These are phyloP conservation scores for Ophiobolus disseminans DNA, from an alignment of 2,329 filamentous ascomycete genomes.

Conservation along the genomic window DNA sequence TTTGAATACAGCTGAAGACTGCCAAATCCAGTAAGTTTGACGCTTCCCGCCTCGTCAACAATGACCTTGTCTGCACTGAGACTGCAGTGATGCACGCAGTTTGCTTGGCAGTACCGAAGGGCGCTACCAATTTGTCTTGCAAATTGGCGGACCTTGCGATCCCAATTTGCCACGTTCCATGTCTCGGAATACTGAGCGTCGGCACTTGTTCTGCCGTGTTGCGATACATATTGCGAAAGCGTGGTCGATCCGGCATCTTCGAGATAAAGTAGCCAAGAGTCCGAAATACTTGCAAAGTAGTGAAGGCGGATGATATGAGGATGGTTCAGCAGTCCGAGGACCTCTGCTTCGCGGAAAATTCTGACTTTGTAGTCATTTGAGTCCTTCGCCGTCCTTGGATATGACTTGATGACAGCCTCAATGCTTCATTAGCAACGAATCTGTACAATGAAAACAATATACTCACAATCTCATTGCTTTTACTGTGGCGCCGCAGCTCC, in stretches of 20 bases:
- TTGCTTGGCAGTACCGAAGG: not conserved
- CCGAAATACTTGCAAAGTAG: not conserved
- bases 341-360: not conserved
- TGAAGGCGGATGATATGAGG: not conserved
- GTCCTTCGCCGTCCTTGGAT: not conserved
- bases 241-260: not conserved
- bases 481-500: too few relatives aligned
- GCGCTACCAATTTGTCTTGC: not conserved
- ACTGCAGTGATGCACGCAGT: not conserved
- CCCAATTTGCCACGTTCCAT: too few relatives aligned
- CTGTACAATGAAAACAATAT: not conserved
- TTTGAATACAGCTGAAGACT: not conserved
- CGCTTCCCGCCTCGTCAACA: not conserved
- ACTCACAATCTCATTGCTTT: not conserved
- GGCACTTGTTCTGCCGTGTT: not conserved
- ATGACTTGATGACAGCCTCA: not conserved
- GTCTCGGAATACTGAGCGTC: too few relatives aligned
- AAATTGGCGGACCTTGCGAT: not conserved
- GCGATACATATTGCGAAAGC: not conserved
- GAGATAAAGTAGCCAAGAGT: not conserved
- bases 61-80: not conserved
- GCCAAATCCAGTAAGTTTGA: constrained; percentile 1
- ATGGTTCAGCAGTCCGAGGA: not conserved
- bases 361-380: not conserved
- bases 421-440: not conserved